Conservation (phyloP, 2,329 filamentous ascomycete genomes). For the Colletotrichum euphorbiae region DNA sequence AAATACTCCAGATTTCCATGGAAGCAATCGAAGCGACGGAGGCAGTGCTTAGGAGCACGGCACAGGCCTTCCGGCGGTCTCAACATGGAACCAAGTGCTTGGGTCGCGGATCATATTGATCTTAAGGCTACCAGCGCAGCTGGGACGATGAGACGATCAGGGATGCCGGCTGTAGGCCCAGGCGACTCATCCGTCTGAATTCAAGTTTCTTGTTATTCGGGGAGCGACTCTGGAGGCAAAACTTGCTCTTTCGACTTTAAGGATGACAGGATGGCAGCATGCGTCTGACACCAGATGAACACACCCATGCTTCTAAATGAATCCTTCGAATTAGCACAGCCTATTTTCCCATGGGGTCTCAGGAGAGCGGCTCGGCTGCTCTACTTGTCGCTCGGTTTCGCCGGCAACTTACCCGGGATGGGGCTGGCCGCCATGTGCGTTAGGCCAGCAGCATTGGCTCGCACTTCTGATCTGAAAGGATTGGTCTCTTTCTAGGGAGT, state of each 20-base stretch:
- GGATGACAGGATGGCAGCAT: slow-evolving; percentile 27
- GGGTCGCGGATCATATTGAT: slow-evolving; percentile 1
- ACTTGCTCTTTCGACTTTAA: not conserved
- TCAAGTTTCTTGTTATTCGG: not conserved
- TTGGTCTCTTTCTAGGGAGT: too few species aligned
- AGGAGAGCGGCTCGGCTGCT: not conserved
- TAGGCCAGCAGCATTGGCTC: not conserved
- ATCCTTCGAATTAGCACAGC: not conserved
- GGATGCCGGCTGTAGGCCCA: not conserved
- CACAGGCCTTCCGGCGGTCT: slow-evolving; percentile 11
- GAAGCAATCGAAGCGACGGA: slow-evolving; percentile 8
- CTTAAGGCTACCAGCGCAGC: not conserved
- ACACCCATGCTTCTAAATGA: not conserved
- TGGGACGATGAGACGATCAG: not conserved
- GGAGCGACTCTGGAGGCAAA: not conserved
- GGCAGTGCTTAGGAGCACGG: slow-evolving; percentile 17
- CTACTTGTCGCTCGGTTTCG: not conserved
- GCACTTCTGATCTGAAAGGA: not conserved
- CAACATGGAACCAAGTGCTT: not conserved
- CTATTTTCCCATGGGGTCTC: slow-evolving; percentile 9
- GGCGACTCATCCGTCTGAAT: slow-evolving; percentile 14
- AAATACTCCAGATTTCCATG: not conserved
- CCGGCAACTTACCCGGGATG: not conserved
- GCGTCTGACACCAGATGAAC: slow-evolving; percentile 32
- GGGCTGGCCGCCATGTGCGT: not conserved